Conservation (phyloP, 2,329 filamentous ascomycete genomes). For the Aspergillus persii region DNA sequence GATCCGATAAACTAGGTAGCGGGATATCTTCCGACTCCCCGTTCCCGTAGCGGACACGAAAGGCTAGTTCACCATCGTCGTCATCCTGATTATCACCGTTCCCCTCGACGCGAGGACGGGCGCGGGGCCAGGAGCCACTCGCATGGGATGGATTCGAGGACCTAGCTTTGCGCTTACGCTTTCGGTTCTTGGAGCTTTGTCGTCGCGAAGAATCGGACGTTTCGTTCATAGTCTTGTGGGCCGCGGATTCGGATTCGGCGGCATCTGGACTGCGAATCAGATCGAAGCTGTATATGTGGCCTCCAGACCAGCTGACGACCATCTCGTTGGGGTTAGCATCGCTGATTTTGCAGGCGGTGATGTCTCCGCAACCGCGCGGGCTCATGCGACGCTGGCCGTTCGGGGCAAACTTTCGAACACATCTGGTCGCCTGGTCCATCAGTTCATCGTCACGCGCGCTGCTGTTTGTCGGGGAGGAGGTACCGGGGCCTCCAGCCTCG, state of each 20-base stretch:
- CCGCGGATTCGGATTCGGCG: slow-evolving; percentile 38
- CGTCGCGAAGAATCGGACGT: slow-evolving; percentile 29
- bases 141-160: slow-evolving; percentile 43
- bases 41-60: slow-evolving; percentile 59
- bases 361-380: slow-evolving; percentile 58
- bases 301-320: slow-evolving; percentile 66
- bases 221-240: slow-evolving; percentile 23
- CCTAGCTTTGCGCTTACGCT: slow-evolving; percentile 57
- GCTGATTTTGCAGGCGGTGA: slow-evolving; percentile 69
- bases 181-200: slow-evolving; percentile 44
- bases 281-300: slow-evolving; percentile 66
- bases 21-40: slow-evolving; percentile 60
- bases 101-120: slow-evolving; percentile 47
- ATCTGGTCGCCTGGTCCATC: slow-evolving; percentile 60
- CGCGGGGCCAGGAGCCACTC: slow-evolving; percentile 47
- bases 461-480: slow-evolving; percentile 38
- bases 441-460: slow-evolving; percentile 53
- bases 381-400: slow-evolving; percentile 52
- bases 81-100: slow-evolving; percentile 27
- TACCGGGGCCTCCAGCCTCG: slow-evolving; percentile 51
- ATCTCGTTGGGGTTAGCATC: slow-evolving; percentile 67
- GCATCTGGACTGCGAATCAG: slow-evolving; percentile 59
- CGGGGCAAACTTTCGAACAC: slow-evolving; percentile 65
- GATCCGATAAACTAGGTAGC: slow-evolving; percentile 38
- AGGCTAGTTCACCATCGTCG: slow-evolving; percentile 44